Evolutionary conservation across 352 stramenopile species (phyloP), one percentile per base, ranked within the genome.

Genomic region (Thalassiosira ordinaria): DNA sequence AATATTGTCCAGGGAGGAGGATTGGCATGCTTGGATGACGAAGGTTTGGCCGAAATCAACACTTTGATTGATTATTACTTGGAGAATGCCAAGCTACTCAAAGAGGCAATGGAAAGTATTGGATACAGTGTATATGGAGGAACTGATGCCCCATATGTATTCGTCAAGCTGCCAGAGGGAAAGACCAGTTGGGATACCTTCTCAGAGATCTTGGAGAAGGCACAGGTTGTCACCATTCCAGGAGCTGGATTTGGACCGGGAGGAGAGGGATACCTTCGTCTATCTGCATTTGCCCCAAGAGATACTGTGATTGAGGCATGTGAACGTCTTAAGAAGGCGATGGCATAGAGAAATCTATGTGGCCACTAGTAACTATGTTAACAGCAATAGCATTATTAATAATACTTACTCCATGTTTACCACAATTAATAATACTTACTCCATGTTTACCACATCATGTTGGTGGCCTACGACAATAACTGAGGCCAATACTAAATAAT

Each of bases 31-130:
- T 83, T 96, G 47, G 89, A 95, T 75, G 82, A 93, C 37, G 93
- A 95, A 61, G 94, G 94, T 73, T 85, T 95, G 68, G 84, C 71
- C 26, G 94, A 97, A 86, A 96, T 96, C 74, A 75, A 93, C 51
- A 82, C 61, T 22, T 86, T 97, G 59, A 96, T 97, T 85, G 90
- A 96, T 81, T 97, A 97, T 74, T 97, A 97, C 81, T 80, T 97
- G 26, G 92, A 95, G 61, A 97, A 97, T 87, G 94, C 94, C 8
- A 90, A 88, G 46, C 80, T 95, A 63, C 65, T 95, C n/a, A 80
- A 88, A 44, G 83, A 90, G 26, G 90, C 87, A 0, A 91, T 94
- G 70, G 84, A 92, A 62, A 81, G 69, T 59, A 91, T 95, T 61
- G 93, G 93, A 63, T 95, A 93, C 75, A 76, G 82, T 47, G 89